Conservation (phyloP, 495 filamentous ascomycete genomes). For the Penicillium ochrochloron region DNA sequence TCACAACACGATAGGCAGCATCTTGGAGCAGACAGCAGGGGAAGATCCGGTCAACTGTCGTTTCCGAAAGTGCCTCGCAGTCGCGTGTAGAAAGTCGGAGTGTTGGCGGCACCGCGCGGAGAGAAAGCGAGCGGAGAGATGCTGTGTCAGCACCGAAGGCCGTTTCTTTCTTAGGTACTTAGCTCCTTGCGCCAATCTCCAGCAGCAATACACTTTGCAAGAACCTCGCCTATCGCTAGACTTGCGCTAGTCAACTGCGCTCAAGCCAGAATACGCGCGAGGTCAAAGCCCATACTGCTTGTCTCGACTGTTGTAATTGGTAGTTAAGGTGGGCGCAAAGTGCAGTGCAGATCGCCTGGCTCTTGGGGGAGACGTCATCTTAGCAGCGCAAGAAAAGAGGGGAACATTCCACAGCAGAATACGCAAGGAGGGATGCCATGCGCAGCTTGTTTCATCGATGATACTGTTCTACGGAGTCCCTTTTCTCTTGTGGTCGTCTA, state of each 20-base stretch:
- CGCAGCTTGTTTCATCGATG: slow-evolving; percentile 16
- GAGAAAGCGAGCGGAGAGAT: slow-evolving; percentile 26
- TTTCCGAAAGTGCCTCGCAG: slow-evolving; percentile 14
- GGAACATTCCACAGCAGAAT: slow-evolving; percentile 22
- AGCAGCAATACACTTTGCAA: neutral
- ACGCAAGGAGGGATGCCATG: slow-evolving; percentile 22
- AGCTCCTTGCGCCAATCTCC: slow-evolving; percentile 18
- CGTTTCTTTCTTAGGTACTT: neutral
- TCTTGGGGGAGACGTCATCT: slow-evolving; percentile 29
- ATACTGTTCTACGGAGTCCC: neutral
- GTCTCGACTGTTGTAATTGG: slow-evolving; percentile 20
- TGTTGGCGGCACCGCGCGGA: slow-evolving; percentile 21
- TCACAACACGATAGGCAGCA: slow-evolving; percentile 27
- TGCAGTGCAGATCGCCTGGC: slow-evolving; percentile 16
- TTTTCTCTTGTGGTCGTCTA: neutral
- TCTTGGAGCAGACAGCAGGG: slow-evolving; percentile 14
- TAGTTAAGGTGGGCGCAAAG: slow-evolving; percentile 6
- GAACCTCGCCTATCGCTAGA: neutral
- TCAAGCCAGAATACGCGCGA: slow-evolving; percentile 7
- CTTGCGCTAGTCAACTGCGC: slow-evolving; percentile 12
- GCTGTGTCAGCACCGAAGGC: slow-evolving; percentile 33
- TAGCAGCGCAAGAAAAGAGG: slow-evolving; percentile 18
- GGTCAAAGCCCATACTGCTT: slow-evolving; percentile 21
- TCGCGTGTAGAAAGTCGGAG: slow-evolving; percentile 19
- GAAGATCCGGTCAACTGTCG: slow-evolving; percentile 4